Evolutionary conservation across 768 basidiomycete genomes (phyloP).

Genomic region (Suillus plorans): DNA sequence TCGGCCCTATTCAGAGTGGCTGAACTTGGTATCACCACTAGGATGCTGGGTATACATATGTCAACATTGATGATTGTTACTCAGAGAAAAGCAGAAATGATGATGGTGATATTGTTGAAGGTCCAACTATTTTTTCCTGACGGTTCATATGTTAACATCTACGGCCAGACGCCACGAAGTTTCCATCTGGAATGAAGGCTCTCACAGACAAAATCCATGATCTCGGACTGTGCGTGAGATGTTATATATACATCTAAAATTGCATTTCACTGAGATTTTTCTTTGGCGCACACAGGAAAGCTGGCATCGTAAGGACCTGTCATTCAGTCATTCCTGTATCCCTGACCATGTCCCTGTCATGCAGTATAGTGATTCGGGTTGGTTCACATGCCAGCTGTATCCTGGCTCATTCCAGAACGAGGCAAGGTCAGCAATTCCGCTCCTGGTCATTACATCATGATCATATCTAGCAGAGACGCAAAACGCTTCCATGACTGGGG

Average conservation of each 20-base stretch:
- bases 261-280: background rate
- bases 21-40: constrained; percentile 20
- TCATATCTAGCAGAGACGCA: constrained; percentile 43
- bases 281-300: constrained; percentile 39
- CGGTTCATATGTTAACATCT: background rate
- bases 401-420: constrained; percentile 68
- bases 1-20: background rate
- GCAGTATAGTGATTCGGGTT: constrained; percentile 67
- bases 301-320: constrained; percentile 52
- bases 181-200: constrained; percentile 57
- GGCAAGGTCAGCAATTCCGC: constrained; percentile 39
- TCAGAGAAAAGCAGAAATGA: constrained; percentile 54
- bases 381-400: constrained; percentile 65
- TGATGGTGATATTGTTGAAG: constrained; percentile 55
- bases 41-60: constrained; percentile 57
- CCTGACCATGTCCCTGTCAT: background rate
- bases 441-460: background rate
- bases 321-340: background rate
- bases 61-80: constrained; percentile 69
- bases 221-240: constrained; percentile 51
- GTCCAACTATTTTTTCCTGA: constrained; percentile 26
- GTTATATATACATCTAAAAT: constrained; percentile 8
- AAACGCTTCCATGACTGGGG: constrained; percentile 65
- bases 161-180: constrained; percentile 44
- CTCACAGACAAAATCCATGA: constrained; percentile 56